Base-by-base conservation (phyloP, 306 rosid species). In the Lathyrus oleraceus region DNA sequence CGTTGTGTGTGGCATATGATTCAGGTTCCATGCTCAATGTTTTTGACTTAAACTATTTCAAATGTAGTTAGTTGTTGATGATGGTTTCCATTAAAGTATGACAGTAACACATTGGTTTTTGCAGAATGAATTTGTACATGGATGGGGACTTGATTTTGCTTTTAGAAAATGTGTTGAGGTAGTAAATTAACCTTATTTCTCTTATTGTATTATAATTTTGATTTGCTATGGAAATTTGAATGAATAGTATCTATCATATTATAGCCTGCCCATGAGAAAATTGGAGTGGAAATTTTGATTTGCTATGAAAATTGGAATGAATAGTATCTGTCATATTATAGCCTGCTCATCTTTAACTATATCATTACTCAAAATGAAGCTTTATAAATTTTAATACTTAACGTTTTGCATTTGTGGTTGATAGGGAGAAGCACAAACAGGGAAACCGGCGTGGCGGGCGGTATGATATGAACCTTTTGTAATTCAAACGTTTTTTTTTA, bases 1-100 rank as follows among this genome's bases (percentile, higher is more conserved):
- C 97, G 97, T 52, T 94, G 98, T 61, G 98, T 88, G 81, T 94
- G 98, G 98, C 84, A 94, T 71, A 82, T 94, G 98, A 82, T 94
- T 76, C 98, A 94, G 96, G 98, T 90, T 77, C 20, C 14, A 32
- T n/a, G 61, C 9, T 20, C 28, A 74, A 47, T 63, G 12, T 32
- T 43, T 44, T 60, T 48, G 11, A 8, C 11, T 16, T 47, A 13
- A 15, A 2, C 13, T 27, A 7, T 28, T 9, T 59, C 45, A 43
- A 10, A 62, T 27, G 17, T 11, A 19, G 28, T 51, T 52, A 17
- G 64, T 53, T 32, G 4, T 53, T 63, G 35, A 56, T 40, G 4
- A 51, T 73, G 56, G 4, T 15, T 27, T 57, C 13, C 8, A 36
- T 47, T 42, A 19, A 53, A 8, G 75, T 17, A 36, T 62, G 40